These are phyloP conservation scores for Rhodotorula paludigena DNA, from an alignment of 768 basidiomycete genomes.

Conservation along the genomic window DNA sequence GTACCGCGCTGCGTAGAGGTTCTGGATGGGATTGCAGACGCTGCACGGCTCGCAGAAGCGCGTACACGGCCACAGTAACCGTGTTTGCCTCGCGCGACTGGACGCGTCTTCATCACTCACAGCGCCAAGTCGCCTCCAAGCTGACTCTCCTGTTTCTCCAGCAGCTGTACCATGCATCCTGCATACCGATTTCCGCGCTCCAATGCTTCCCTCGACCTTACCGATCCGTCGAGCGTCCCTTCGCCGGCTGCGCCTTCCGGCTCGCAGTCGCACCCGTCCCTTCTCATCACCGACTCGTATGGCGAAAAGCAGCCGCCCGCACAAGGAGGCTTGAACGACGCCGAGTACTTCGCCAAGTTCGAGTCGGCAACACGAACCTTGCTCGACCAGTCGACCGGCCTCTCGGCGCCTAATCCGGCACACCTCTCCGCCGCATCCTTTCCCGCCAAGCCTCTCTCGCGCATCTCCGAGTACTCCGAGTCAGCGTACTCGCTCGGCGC, in stretches of 20 bases:
- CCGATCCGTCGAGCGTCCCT: constrained; percentile 3
- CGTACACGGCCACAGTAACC: background rate
- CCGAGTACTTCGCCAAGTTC: constrained; percentile 8
- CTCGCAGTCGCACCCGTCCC: constrained; percentile 11
- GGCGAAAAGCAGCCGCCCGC: background rate
- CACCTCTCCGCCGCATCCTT: constrained; percentile 9
- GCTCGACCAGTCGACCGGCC: background rate
- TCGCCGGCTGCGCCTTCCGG: background rate
- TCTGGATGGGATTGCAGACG: too few species aligned
- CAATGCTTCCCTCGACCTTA: constrained; percentile 21
- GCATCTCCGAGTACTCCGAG: constrained; percentile 28
- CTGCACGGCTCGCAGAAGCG: too few species aligned
- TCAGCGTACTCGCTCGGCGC: constrained; percentile 22
- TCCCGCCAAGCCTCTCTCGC: constrained; percentile 14
- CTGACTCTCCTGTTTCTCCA: background rate
- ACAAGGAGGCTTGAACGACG: background rate
- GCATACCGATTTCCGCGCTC: constrained; percentile 5
- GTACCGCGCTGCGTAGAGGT: too few species aligned
- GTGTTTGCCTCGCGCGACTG: background rate
- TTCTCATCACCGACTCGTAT: constrained; percentile 27
- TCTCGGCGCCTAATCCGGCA: background rate
- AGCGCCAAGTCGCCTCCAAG: too few species aligned
- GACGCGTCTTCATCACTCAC: background rate
- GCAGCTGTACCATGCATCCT: background rate
- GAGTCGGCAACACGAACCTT: background rate